Evolutionary conservation across 2,329 filamentous ascomycete species (phyloP), one percentile per base, ranked within the genome.

Genomic region (Diplodia corticola): DNA sequence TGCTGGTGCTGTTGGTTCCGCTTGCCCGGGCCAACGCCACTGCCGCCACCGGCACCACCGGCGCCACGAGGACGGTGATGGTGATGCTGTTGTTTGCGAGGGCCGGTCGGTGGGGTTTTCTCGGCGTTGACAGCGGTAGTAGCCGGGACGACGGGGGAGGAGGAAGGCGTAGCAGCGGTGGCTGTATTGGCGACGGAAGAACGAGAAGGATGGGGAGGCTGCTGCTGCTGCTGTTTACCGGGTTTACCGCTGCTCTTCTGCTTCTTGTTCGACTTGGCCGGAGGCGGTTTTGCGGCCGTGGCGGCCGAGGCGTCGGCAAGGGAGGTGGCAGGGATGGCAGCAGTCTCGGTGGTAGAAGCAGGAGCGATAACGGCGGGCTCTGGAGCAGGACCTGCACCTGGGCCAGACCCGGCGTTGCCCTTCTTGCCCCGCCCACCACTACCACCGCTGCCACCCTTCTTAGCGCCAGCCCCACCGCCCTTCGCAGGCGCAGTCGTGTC

Each of bases 381-480:
- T 50, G 37, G 15, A 44, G 15, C 37, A n/a, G 15, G 37, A 9
- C n/a, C 37, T 44, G 37, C 17, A 44, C 5, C 37, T 44, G 37
- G 37, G 17, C 37, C 37, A 44, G 37, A 20, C 37, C 37, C 37
- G 37, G 17, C 37, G 37, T 44, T 26, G 22, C 37, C 55, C 55
- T 60, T 60, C 55, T 60, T 60, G 15, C 37, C 55, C 15, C 55
- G 37, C 13, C 37, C 54, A 15, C 33, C 53, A 30, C 59, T 37
- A 4, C 55, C 60, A n/a, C 53, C 15, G 7, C 61, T 30, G 28
- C 65, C 44, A 24, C 68, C 68, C 15, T 55, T 46, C 40, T 63
- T 68, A 20, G 35, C 26, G 2, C 37, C 51, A 3, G 30, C 17
- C 22, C 35, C 49, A 37, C 33, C 28, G n/a, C 10, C 44, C 17